Conservation (phyloP, 768 basidiomycete genomes). For the Rhodotorula diobovata region DNA sequence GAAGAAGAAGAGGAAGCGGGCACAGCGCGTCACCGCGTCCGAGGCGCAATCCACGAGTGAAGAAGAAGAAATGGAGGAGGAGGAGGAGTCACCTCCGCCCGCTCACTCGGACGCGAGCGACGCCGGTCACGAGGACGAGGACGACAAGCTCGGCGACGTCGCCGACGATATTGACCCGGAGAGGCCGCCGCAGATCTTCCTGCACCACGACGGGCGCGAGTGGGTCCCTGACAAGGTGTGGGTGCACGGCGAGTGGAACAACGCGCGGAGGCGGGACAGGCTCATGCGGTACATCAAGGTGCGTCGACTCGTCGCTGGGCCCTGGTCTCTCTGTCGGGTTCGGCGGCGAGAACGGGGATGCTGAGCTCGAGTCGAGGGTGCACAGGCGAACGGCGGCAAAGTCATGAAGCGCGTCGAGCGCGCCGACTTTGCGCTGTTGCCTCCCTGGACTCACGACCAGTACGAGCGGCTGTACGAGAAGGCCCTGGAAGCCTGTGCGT, state of each 20-base stretch:
- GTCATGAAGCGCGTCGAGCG: not conserved
- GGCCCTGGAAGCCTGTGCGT: not conserved
- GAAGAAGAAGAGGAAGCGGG: not conserved
- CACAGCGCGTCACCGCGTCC: not conserved
- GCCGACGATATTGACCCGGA: not conserved
- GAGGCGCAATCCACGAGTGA: too few species aligned
- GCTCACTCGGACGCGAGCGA: too few species aligned
- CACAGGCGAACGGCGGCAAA: not conserved
- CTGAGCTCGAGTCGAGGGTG: rapidly evolving
- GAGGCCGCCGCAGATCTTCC: not conserved
- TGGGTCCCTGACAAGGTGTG: slow-evolving; percentile 2
- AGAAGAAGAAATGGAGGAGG: too few species aligned
- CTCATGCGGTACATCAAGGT: not conserved
- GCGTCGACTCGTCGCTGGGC: too few species aligned
- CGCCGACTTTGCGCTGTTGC: not conserved
- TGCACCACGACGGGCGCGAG: not conserved
- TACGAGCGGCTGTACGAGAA: not conserved
- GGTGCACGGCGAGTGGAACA: not conserved
- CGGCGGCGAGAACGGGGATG: not conserved
- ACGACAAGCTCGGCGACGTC: not conserved
- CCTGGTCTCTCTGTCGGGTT: too few species aligned
- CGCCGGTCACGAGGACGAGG: not conserved
- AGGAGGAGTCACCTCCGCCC: too few species aligned
- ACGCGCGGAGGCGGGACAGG: not conserved
- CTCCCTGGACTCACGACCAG: not conserved